Conservation (phyloP, 2,329 filamentous ascomycete species). For the Ceratocystis papillata region DNA sequence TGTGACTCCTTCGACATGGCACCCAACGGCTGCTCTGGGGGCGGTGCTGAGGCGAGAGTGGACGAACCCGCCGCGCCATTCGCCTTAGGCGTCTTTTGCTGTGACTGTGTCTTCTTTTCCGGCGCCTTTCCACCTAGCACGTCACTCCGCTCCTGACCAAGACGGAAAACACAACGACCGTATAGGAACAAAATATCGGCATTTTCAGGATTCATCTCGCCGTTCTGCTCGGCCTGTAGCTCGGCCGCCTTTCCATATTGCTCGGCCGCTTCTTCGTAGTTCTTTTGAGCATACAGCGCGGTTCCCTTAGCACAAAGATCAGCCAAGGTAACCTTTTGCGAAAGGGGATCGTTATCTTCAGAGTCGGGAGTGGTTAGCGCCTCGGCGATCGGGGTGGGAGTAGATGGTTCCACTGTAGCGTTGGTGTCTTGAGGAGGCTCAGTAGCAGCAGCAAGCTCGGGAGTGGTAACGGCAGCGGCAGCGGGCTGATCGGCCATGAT, state of each 20-base stretch:
- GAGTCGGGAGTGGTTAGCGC: slow-evolving; percentile 5
- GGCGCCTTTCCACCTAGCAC: slow-evolving; percentile 75
- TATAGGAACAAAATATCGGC: slow-evolving; percentile 92
- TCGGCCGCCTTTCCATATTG: slow-evolving; percentile 81
- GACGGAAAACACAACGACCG: slow-evolving; percentile 84
- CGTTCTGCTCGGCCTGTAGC: slow-evolving; percentile 81
- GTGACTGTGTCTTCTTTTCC: slow-evolving; percentile 38
- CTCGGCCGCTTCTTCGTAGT: slow-evolving; percentile 76
- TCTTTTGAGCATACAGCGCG: slow-evolving; percentile 77
- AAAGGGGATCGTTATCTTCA: slow-evolving; percentile 24
- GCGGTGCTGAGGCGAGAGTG: slow-evolving; percentile 27
- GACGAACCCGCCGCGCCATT: slow-evolving; percentile 34
- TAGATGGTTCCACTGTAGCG: too few relatives aligned
- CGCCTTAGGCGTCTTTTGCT: slow-evolving; percentile 28
- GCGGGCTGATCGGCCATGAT: slow-evolving; percentile 19
- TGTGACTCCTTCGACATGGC: slow-evolving; percentile 31
- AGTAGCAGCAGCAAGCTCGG: not conserved
- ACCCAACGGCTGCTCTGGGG: slow-evolving; percentile 30
- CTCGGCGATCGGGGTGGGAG: too few relatives aligned
- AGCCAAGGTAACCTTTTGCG: slow-evolving; percentile 46
- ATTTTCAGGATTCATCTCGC: slow-evolving; percentile 81
- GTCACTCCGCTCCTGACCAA: slow-evolving; percentile 88
- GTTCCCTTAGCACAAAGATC: slow-evolving; percentile 72
- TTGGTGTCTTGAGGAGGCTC: too few relatives aligned
- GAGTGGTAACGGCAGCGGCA: not conserved